Base-by-base conservation (phyloP, 1,284 basidiomycete genomes). In the Phaffia rhodozyma region DNA sequence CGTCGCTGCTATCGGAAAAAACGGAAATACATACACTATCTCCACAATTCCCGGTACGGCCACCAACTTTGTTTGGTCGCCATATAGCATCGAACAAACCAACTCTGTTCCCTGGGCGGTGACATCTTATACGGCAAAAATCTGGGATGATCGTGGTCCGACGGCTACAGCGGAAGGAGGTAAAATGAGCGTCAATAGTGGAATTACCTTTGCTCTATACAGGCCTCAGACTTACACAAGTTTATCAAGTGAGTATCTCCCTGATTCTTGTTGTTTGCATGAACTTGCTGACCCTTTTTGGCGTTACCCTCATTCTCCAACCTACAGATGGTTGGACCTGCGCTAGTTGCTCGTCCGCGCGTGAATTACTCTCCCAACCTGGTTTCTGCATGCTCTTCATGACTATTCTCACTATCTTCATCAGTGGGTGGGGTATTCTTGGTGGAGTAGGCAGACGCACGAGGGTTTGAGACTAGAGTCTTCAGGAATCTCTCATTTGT, bases 21-120 rank as follows among this genome's bases (percentile, higher is more conserved):
- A 92, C 72, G 87, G 87, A 7, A 86, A 88, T 75, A 91, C 89
- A 6, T 96, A 92, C 73, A 82, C 87, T 2, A 84, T 96, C 1
- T 74, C 89, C 11, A 77, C 83, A 58, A 81, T 92, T n/a, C 76
- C 82, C 0, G 80, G 87, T 0, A 81, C 80, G 1, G 83, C 85
- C 16, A 87, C 86, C 27, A 70, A 75, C 62, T 82, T 92, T 30
- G 80, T 85, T 0, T 96, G 91, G 91, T 87, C 91, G 74, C 77
- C 86, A 1, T 91, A 82, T 70, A 78, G 81, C 57, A 92, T 87
- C 74, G 84, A 91, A 71, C 80, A 84, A 68, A 78, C 87, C 62
- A 83, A 83, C 0, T 79, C 79, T 52, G 79, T 81, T 11, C 86
- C 86, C 1, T 82, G 94, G 38, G 86, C 83, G 0, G 84, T 83